Percentiles rank a stretch among this genome's conserved stretches.
Evolutionary conservation across 805 yeast species (phyloP).

Genomic region (Danielozyma ontarioensis): DNA sequence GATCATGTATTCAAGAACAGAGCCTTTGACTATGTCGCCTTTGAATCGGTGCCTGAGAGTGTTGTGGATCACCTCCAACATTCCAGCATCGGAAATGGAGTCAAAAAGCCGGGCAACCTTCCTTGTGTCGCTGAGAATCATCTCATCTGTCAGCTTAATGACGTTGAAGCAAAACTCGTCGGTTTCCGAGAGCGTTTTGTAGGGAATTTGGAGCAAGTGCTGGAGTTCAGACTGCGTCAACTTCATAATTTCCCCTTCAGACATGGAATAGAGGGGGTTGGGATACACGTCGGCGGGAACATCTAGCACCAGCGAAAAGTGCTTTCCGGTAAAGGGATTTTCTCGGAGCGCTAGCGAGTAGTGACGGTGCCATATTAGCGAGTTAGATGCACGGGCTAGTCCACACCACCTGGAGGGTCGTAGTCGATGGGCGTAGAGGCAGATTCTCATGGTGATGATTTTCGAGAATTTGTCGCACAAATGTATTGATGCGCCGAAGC

Average conservation of each 20-base stretch:
- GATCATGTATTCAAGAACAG: constrained; percentile 22
- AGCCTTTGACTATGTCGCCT: constrained; percentile 16
- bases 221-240: constrained; percentile 17
- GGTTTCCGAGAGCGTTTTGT: constrained; percentile 17
- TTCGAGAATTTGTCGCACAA: no score
- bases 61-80: constrained; percentile 11
- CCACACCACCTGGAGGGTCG: no score
- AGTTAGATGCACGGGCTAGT: no score
- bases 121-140: constrained; percentile 20
- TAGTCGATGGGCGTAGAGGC: no score
- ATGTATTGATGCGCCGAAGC: no score
- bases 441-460: no score
- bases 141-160: constrained; percentile 24
- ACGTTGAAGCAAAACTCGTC: constrained; percentile 24
- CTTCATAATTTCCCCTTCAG: constrained; percentile 17
- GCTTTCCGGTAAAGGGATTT: neutral
- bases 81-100: constrained; percentile 13
- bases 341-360: neutral
- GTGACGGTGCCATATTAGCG: no score
- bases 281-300: constrained; percentile 20
- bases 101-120: constrained; percentile 15
- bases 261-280: constrained; percentile 30
- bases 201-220: constrained; percentile 23
- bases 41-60: constrained; percentile 12
- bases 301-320: neutral